Base-by-base conservation (phyloP, 148 eudicot species). In the Rhododendron ovatum region DNA sequence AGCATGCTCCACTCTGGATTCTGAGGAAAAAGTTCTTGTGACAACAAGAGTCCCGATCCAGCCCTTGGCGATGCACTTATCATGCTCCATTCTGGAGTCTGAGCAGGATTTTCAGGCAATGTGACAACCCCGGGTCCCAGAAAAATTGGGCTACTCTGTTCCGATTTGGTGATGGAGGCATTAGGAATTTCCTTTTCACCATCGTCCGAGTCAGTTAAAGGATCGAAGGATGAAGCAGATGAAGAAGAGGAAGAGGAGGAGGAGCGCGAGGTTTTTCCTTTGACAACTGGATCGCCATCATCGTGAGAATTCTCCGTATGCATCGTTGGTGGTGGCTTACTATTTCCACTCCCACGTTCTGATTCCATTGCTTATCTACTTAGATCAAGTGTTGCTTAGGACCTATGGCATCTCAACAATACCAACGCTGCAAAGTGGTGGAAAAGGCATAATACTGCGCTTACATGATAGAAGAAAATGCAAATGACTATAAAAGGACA, bases 41-140 rank as follows among this genome's bases (percentile, higher is more conserved):
- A 71, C 63, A 37, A 82, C 7, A 18, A 50, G 33, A 10, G 13
- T 67, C 59, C 81, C 1, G 65, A 12, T 35, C 53, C 83, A 26
- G 45, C 9, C 55, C 63, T 74, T 45, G 89, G 90, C 2, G 92
- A 82, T 17, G 48, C 47, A 57, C 90, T 88, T 43, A 87, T 14
- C 88, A 86, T 88, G 82, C 90, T 90, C 90, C 86, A 87, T 1
- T 80, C 76, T 20, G 89, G 67, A 7, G 87, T 76, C 47, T 77
- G 88, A 86, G 78, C 3, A 77, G 75, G 30, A 69, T 18, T 73
- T 71, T 86, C 88, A 1, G 67, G 77, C 30, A 51, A 74, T 18
- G 24, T 50, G 15, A 69, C 4, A 28, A 17, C 33, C 63, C 35
- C 67, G 0, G 81, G 20, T 53, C 7, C 71, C 35, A 82, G 65